phyloP scores from a whole-genome alignment of 1,284 basidiomycete genomes.

The Grifola frondosa region DNA sequence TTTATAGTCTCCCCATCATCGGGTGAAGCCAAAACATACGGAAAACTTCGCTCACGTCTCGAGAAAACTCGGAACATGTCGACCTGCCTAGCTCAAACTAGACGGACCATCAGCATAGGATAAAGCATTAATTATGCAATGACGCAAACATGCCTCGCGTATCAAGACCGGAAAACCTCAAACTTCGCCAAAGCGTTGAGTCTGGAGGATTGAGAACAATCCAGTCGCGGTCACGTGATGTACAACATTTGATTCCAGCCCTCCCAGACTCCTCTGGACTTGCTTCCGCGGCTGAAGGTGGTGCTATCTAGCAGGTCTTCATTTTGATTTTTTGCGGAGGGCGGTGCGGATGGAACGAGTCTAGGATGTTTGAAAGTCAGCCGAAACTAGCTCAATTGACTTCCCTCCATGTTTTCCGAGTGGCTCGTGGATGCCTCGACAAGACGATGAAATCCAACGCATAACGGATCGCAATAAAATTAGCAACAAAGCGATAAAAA shows the following conservation, averaged over 20 bases:
- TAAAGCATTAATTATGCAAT: conserved; percentile 7
- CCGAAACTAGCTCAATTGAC: no score
- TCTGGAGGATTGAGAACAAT: conserved; percentile 10
- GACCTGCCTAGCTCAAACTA: conserved; percentile 17
- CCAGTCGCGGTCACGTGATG: conserved; percentile 22
- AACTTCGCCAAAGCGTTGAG: conserved; percentile 4
- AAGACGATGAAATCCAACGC: background rate
- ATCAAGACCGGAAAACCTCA: no score
- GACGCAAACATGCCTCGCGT: conserved; percentile 5
- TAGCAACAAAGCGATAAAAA: conserved; percentile 8
- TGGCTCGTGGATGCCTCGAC: background rate
- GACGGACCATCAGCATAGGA: conserved; percentile 15
- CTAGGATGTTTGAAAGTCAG: background rate
- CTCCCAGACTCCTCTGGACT: conserved; percentile 18
- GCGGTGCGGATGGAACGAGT: background rate
- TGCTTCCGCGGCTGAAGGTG: conserved; percentile 7
- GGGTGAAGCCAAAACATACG: background rate
- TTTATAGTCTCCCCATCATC: conserved; percentile 9
- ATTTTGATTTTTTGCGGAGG: no score
- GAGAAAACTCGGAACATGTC: conserved; percentile 23
- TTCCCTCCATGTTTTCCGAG: no score
- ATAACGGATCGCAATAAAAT: conserved; percentile 12
- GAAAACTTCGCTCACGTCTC: conserved; percentile 3
- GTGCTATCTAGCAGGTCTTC: background rate
- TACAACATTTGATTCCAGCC: conserved; percentile 19